Conservation (phyloP, 192 early-diverging fungal genomes). For the Obelidium mucronatum region DNA sequence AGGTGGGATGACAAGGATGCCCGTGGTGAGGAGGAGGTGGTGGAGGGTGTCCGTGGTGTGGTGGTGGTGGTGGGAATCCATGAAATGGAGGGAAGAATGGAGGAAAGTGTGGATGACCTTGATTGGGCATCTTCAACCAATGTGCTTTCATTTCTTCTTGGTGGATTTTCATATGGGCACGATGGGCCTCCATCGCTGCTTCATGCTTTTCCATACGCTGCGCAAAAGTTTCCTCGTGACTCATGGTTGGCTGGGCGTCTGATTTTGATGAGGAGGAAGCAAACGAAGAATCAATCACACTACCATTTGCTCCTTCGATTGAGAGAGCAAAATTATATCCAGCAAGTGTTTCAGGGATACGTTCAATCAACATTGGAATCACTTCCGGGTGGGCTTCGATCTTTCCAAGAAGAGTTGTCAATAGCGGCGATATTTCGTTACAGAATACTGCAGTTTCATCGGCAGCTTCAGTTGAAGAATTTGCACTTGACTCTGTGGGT, state of each 20-base stretch:
- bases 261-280: conserved; percentile 2
- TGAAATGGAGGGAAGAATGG: neutral
- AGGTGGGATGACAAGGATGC: neutral
- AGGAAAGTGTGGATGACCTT: no score
- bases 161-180: conserved; percentile 3
- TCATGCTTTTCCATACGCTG: neutral
- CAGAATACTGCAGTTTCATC: conserved; percentile 12
- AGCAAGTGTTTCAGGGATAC: conserved; percentile 30
- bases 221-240: neutral
- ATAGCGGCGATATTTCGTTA: conserved; percentile 17
- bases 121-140: no score
- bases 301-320: conserved; percentile 16
- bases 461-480: neutral
- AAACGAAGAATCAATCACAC: conserved; percentile 13
- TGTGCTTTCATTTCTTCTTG: conserved; percentile 14
- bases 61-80: neutral
- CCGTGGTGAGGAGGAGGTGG: no score
- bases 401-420: conserved; percentile 12
- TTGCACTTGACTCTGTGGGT: neutral
- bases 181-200: neutral
- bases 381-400: conserved; percentile 31
- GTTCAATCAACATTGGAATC: conserved; percentile 14
- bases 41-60: neutral
- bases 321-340: conserved; percentile 34
- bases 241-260: neutral